phyloP scores from a whole-genome alignment of 2,329 filamentous ascomycete species.

The Colletotrichum tamarilloi region DNA sequence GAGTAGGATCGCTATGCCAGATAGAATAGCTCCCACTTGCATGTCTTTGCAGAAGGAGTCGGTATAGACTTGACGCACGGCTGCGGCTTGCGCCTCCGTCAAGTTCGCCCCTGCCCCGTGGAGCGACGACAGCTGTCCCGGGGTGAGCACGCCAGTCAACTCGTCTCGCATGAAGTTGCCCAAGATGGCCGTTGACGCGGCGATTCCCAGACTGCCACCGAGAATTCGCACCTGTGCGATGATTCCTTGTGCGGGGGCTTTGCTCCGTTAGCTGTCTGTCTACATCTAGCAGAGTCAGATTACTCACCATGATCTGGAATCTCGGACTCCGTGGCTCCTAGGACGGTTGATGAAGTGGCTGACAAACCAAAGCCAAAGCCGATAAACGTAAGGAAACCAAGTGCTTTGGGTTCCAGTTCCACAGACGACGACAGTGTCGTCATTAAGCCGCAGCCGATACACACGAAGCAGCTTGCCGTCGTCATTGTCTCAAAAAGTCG shows the following conservation, averaged over 20 bases:
- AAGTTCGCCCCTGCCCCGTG: constrained; percentile 39
- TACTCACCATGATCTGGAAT: constrained; percentile 57
- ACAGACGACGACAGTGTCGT: constrained; percentile 45
- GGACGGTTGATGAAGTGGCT: constrained; percentile 59
- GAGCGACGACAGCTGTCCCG: constrained; percentile 43
- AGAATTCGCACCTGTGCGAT: constrained; percentile 62
- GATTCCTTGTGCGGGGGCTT: constrained; percentile 64
- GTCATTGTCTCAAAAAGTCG: constrained; percentile 56
- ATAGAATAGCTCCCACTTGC: constrained; percentile 55
- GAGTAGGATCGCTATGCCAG: constrained; percentile 52
- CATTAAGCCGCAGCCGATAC: constrained; percentile 59
- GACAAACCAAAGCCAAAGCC: constrained; percentile 64
- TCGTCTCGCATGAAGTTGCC: constrained; percentile 43
- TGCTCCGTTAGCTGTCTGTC: constrained; percentile 8
- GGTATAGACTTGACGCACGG: constrained; percentile 53
- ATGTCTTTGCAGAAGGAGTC: constrained; percentile 59
- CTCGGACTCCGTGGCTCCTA: constrained; percentile 54
- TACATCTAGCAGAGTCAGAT: not conserved
- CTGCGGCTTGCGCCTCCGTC: constrained; percentile 42
- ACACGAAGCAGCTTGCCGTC: constrained; percentile 53
- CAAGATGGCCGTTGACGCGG: constrained; percentile 61
- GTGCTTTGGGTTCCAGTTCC: constrained; percentile 54
- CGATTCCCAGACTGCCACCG: constrained; percentile 66
- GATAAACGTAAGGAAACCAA: constrained; percentile 62
- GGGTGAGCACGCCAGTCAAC: constrained; percentile 43